These are phyloP conservation scores for Globisporangium cystogenes DNA, from an alignment of 352 stramenopile genomes.

Conservation along the genomic window DNA sequence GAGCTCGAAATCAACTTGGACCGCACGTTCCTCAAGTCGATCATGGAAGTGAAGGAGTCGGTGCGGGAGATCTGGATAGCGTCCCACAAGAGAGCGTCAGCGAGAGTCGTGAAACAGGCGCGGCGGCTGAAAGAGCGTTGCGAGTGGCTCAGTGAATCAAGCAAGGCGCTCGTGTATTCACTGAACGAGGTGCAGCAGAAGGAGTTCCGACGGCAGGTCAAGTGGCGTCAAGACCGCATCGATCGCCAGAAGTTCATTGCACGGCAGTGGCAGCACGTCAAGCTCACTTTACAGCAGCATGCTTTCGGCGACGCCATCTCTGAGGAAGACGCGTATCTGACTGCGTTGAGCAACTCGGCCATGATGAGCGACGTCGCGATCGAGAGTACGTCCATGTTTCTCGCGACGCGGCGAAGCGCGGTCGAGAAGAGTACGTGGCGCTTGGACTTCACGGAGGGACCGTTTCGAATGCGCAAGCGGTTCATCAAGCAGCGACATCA, in stretches of 20 bases:
- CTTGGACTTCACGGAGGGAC: constrained; percentile 66
- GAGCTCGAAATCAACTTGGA: constrained; percentile 62
- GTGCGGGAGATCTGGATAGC: constrained; percentile 45
- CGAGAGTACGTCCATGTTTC: neutral
- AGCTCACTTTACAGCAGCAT: constrained; percentile 24
- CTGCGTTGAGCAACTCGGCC: constrained; percentile 1
- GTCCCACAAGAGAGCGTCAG: constrained; percentile 33
- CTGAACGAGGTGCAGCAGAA: constrained; percentile 34
- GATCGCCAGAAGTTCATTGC: constrained; percentile 61
- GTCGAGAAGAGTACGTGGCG: constrained; percentile 13
- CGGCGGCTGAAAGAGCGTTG: constrained; percentile 34
- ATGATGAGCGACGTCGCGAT: constrained; percentile 4
- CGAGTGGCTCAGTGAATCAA: constrained; percentile 32
- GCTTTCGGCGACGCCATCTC: constrained; percentile 9
- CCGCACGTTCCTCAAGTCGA: constrained; percentile 46
- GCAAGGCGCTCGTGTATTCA: constrained; percentile 30
- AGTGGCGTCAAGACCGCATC: constrained; percentile 60
- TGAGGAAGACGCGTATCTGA: constrained; percentile 2
- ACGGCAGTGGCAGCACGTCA: constrained; percentile 44
- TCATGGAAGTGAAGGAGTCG: constrained; percentile 45
- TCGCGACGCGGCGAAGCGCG: neutral
- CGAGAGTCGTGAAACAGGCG: constrained; percentile 29
- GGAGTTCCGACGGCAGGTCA: constrained; percentile 52
- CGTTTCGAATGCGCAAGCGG: constrained; percentile 59
- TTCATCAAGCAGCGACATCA: constrained; percentile 13